These are phyloP conservation scores for Eucalyptus tenuipes DNA, from an alignment of 345 rosid genomes.

Conservation along the genomic window DNA sequence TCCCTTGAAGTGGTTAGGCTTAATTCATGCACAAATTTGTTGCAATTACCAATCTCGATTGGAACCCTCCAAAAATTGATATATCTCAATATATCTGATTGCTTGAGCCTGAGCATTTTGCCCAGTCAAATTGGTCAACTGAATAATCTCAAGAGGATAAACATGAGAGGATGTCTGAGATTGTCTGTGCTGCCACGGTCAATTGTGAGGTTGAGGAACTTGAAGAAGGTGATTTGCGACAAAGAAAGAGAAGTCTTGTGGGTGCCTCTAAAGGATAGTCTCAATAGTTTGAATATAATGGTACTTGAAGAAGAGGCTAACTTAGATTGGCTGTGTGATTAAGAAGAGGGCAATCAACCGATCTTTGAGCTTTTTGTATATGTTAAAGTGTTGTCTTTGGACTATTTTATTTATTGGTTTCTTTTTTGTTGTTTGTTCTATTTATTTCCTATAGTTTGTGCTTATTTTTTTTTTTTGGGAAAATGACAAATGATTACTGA, in stretches of 20 bases:
- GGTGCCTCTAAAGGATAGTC: slow-evolving; percentile 5
- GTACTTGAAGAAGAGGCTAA: neutral
- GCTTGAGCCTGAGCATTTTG: slow-evolving; percentile 14
- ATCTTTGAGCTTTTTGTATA: no score
- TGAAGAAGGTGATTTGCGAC: slow-evolving; percentile 36
- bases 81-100: slow-evolving; percentile 38
- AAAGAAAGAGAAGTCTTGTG: slow-evolving; percentile 30
- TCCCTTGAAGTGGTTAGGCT: slow-evolving; percentile 28
- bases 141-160: slow-evolving; percentile 17
- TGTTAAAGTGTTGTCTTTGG: no score
- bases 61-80: slow-evolving; percentile 12
- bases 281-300: neutral
- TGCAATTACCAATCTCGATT: slow-evolving; percentile 19
- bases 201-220: slow-evolving; percentile 12
- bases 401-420: no score
- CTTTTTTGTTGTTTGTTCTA: no score
- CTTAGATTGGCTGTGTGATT: slow-evolving; percentile 1
- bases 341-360: neutral
- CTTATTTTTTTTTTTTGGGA: no score
- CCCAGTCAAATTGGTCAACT: slow-evolving; percentile 32
- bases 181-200: slow-evolving; percentile 21
- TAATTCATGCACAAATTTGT: slow-evolving; percentile 26
- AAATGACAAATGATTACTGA: no score
- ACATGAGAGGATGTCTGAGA: slow-evolving; percentile 31
- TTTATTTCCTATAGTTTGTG: no score